Evolutionary conservation across 2,329 filamentous ascomycete genomes (phyloP).

Genomic region (Trichoderma sp.): DNA sequence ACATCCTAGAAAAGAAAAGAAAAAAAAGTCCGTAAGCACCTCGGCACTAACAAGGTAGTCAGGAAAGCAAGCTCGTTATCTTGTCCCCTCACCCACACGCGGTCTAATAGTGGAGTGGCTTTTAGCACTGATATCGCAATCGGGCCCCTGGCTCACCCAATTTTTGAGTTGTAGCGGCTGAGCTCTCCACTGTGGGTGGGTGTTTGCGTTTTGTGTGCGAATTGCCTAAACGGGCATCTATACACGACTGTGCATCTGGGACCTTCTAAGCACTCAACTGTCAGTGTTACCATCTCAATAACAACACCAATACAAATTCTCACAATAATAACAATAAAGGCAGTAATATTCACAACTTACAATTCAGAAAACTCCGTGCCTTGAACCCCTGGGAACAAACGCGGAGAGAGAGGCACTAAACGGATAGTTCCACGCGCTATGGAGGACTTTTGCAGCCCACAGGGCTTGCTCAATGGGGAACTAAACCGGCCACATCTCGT

Average conservation of each 20-base stretch:
- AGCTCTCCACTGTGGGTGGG: neutral
- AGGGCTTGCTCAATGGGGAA: neutral
- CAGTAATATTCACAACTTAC: neutral
- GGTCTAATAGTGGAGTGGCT: conserved; percentile 5
- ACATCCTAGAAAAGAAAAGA: neutral
- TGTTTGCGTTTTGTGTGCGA: neutral
- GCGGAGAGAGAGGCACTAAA: neutral
- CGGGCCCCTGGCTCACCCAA: conserved; percentile 24
- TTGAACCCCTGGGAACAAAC: neutral
- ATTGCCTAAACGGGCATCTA: neutral
- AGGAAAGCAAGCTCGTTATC: neutral
- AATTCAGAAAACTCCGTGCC: neutral
- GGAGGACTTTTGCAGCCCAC: conserved; percentile 1
- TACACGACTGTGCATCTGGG: neutral
- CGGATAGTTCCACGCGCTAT: neutral
- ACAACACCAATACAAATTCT: too few species aligned
- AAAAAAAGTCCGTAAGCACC: neutral
- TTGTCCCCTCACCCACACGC: conserved; percentile 3
- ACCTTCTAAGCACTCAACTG: neutral
- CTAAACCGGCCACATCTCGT: neutral
- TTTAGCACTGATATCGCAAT: conserved; percentile 27
- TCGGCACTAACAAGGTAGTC: neutral
- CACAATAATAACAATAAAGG: neutral
- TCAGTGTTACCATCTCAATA: too few species aligned
- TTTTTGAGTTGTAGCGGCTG: neutral